These are phyloP conservation scores for Cytospora piceae DNA, from an alignment of 2,329 filamentous ascomycete species.

Conservation along the genomic window DNA sequence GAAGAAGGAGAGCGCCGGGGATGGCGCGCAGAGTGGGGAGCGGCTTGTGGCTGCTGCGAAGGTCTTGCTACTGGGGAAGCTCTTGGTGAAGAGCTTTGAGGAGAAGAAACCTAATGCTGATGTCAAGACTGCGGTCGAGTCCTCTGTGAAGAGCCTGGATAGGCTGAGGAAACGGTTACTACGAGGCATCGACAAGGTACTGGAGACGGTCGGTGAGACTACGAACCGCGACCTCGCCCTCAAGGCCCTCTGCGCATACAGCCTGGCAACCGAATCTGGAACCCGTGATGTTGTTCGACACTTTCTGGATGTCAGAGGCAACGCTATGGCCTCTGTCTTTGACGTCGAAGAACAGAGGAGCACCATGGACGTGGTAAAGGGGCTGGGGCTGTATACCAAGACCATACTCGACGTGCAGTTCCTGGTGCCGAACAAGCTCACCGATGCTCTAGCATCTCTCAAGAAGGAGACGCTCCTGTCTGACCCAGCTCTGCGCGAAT, in stretches of 20 bases:
- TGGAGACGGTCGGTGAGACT: constrained; percentile 64
- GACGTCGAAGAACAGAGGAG: constrained; percentile 49
- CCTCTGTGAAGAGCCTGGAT: constrained; percentile 65
- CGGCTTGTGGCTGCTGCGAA: constrained; percentile 66
- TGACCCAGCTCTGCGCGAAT: constrained; percentile 66
- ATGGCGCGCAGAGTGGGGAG: constrained; percentile 46
- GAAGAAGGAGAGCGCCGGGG: constrained; percentile 41
- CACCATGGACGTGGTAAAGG: constrained; percentile 59
- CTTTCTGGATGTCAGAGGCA: constrained; percentile 74
- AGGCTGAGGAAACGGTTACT: constrained; percentile 66
- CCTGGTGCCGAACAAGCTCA: constrained; percentile 72
- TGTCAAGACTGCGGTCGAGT: constrained; percentile 53
- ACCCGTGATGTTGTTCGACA: constrained; percentile 77
- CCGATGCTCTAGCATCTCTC: constrained; percentile 68
- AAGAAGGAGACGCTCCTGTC: constrained; percentile 73
- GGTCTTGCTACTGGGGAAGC: constrained; percentile 73
- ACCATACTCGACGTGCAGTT: constrained; percentile 79
- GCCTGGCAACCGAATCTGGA: constrained; percentile 78
- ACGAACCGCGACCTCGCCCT: constrained; percentile 59
- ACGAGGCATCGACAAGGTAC: constrained; percentile 68
- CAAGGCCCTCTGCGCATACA: constrained; percentile 79
- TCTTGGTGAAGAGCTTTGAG: constrained; percentile 74
- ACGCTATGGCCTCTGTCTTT: constrained; percentile 68
- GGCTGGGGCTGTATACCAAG: constrained; percentile 73
- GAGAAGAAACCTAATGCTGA: constrained; percentile 46